These are phyloP conservation scores for Flaveria robusta DNA, from an alignment of 129 eudicot species.

Conservation along the genomic window DNA sequence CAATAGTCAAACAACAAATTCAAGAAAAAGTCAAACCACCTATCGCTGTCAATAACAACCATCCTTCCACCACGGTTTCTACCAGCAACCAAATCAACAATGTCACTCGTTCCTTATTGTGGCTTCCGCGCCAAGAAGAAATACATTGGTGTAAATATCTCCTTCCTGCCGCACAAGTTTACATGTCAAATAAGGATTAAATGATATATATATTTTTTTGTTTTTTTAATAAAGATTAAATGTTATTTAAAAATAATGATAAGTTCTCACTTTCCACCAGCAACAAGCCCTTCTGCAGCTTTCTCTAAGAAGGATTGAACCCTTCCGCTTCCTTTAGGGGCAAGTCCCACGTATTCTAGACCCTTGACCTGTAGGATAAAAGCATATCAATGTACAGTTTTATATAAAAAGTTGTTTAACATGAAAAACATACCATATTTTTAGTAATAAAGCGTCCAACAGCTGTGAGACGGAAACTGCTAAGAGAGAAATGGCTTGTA, in stretches of 20 bases:
- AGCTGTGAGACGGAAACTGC: constrained; percentile 80
- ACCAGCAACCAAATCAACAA: constrained; percentile 12
- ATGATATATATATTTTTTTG: too few relatives aligned
- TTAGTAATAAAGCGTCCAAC: constrained; percentile 84
- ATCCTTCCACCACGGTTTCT: background rate
- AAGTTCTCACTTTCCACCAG: constrained; percentile 83
- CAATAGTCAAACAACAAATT: constrained; percentile 2
- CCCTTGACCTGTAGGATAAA: constrained; percentile 55
- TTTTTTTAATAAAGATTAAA: too few relatives aligned
- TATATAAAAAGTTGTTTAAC: background rate
- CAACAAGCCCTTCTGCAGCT: constrained; percentile 98
- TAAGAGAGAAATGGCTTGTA: constrained; percentile 70
- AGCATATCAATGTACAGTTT: background rate
- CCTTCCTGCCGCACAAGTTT: constrained; percentile 64
- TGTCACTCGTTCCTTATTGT: constrained; percentile 14
- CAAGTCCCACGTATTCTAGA: constrained; percentile 75
- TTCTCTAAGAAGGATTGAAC: constrained; percentile 90
- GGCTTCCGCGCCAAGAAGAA: constrained; percentile 95
- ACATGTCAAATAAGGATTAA: too few relatives aligned
- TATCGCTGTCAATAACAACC: constrained; percentile 1
- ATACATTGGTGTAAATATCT: constrained; percentile 94
- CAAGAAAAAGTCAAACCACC: background rate
- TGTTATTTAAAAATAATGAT: background rate
- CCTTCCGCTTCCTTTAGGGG: constrained; percentile 95
- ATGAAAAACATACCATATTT: constrained; percentile 60